Evolutionary conservation across 2,329 filamentous ascomycete species (phyloP).

Genomic region (Xylariaceae sp.): DNA sequence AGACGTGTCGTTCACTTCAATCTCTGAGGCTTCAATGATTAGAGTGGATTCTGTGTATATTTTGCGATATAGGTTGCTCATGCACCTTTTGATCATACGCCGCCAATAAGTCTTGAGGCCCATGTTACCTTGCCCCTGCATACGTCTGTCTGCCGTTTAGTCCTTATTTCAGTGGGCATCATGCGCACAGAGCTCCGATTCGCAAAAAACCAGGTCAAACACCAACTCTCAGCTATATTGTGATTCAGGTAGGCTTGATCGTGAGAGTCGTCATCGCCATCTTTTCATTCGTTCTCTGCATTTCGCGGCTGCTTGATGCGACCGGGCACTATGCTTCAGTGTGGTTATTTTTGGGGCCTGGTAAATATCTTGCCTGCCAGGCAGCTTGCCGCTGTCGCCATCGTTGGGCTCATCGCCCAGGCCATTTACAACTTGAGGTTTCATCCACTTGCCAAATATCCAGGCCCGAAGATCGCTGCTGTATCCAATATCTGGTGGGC

Average conservation of each 20-base stretch:
- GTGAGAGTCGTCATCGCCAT: not conserved
- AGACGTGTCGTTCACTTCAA: no score
- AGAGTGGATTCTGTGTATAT: not conserved
- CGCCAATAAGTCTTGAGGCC: no score
- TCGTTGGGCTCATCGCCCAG: not conserved
- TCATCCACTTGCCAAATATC: conserved; percentile 11
- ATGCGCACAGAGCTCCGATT: not conserved
- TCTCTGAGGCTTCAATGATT: not conserved
- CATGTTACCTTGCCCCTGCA: no score
- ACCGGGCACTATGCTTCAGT: not conserved
- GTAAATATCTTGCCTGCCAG: not conserved
- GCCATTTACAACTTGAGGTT: conserved; percentile 9
- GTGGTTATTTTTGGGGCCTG: not conserved
- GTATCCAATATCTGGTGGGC: conserved; percentile 10
- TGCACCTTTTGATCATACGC: not conserved
- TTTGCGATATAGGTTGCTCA: not conserved
- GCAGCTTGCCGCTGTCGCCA: conserved; percentile 1
- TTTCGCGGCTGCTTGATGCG: not conserved
- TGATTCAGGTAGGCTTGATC: not conserved
- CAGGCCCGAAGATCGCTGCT: conserved; percentile 9
- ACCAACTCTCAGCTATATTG: not conserved
- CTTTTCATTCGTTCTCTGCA: not conserved
- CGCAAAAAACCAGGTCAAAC: not conserved
- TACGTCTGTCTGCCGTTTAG: no score
- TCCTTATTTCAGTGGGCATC: not conserved